phyloP scores from a whole-genome alignment of 257 asterid species.

The Fraxinus cuspidata region DNA sequence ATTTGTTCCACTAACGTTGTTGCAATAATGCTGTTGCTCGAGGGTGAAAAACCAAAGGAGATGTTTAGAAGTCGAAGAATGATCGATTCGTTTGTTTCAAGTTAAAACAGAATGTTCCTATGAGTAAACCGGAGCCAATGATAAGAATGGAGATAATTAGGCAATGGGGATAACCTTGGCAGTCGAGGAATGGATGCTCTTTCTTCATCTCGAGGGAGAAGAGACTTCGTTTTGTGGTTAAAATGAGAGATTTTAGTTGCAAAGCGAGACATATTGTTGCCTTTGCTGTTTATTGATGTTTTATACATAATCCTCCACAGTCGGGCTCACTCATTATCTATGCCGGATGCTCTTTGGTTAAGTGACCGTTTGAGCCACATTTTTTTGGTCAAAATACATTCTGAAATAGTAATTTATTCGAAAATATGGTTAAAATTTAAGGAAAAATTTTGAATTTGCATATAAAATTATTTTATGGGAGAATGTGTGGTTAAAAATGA shows the following conservation, averaged over 20 bases:
- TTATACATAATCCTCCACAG: no score
- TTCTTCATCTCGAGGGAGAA: not conserved
- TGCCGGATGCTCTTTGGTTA: no score
- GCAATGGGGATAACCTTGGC: not conserved
- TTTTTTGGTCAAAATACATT: no score
- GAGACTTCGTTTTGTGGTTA: not conserved
- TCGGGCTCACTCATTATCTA: no score
- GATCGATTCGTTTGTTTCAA: not conserved
- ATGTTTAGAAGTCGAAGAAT: not conserved
- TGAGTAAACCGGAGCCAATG: not conserved
- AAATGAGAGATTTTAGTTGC: no score
- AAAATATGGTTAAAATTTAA: no score
- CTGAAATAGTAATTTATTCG: no score
- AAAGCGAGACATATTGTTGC: no score
- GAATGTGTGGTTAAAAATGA: no score
- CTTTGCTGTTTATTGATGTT: no score
- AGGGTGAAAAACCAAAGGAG: not conserved
- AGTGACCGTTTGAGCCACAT: no score
- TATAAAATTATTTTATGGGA: not conserved
- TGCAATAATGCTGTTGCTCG: not conserved
- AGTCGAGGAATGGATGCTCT: not conserved
- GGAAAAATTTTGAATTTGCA: no score
- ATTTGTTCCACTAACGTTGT: not conserved
- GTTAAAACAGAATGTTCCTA: not conserved
- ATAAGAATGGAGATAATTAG: not conserved